Base-by-base conservation (phyloP, 1,284 basidiomycete species). In the Cutaneotrichosporon curvatum region DNA sequence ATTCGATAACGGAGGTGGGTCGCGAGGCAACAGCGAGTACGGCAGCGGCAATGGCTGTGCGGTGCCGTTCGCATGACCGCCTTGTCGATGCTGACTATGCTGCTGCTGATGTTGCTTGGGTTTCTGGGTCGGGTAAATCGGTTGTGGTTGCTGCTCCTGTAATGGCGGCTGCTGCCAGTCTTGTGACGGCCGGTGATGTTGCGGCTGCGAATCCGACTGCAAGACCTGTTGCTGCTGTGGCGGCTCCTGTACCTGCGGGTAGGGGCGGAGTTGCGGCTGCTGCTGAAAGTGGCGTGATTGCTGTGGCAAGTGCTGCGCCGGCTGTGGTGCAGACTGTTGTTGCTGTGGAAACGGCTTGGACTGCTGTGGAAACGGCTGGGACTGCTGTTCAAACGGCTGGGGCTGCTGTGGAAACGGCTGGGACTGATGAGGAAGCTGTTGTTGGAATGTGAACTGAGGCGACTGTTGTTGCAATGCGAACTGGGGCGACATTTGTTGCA, bases 21-120 rank as follows among this genome's bases (percentile, higher is more conserved):
- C 40, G n/a, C 4, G 19, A 2, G 45, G 47, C 2, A 60, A 40
- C 42, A 60, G 52, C 38, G 34, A 19, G 51, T 58, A 56, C 4
- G 58, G 47, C 14, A 56, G 23, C 6, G 50, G 25, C 9, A 31
- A 15, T 4, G 28, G 37, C 28, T 21, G 16, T 16, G 22, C 3
- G 32, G 12, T 14, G 37, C 21, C 22, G 31, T 39, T 15, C 10
- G 7, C 8, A 28, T 28, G 25, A 12, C 25, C 12, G 25, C 25
- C 9, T 16, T 35, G 36, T 20, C 11, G 21, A 2, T 37, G 36
- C 36, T 25, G 36, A 16, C 18, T 9, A 37, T 31, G 22, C 20
- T 14, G 22, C 20, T 14, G 15, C 16, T 42, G 40, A 8, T 19
- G n/a, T 15, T 23, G 33, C 20, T 32, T 25, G 5, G 12, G 32